Evolutionary conservation across 441 rosid species (phyloP).

Genomic region (Viola pubescens): DNA sequence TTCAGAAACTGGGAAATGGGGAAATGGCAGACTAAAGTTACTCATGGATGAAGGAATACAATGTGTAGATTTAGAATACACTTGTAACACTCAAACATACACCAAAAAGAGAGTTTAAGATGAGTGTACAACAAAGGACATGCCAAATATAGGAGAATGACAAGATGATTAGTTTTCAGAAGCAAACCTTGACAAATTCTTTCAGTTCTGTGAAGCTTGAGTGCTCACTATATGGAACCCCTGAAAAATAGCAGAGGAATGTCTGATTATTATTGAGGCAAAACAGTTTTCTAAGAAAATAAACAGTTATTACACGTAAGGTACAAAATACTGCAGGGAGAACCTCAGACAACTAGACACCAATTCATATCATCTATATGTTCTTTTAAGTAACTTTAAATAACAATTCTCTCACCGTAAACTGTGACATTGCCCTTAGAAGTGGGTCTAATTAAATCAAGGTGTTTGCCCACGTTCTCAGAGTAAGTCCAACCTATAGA

Average conservation of each 20-base stretch:
- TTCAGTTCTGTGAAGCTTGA: slow-evolving; percentile 72
- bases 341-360: slow-evolving; percentile 11
- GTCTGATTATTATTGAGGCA: slow-evolving; percentile 9
- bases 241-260: slow-evolving; percentile 25
- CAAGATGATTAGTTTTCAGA: slow-evolving; percentile 5
- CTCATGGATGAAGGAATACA: not conserved
- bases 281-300: no score
- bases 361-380: slow-evolving; percentile 7
- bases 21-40: slow-evolving; percentile 9
- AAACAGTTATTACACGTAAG: not conserved
- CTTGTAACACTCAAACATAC: no score
- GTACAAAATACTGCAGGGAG: not conserved
- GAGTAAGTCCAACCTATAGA: slow-evolving; percentile 73
- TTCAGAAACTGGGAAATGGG: slow-evolving; percentile 41
- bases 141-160: not conserved
- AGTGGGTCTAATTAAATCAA: slow-evolving; percentile 56
- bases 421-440: slow-evolving; percentile 54
- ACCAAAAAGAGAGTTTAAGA: not conserved
- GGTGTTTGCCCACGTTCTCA: slow-evolving; percentile 47
- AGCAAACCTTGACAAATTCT: slow-evolving; percentile 64
- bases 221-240: slow-evolving; percentile 86
- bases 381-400: slow-evolving; percentile 13
- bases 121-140: not conserved
- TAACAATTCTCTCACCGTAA: slow-evolving; percentile 45
- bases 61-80: no score